Evolutionary conservation across 805 yeast genomes (phyloP), one percentile per base, ranked within the genome.

Genomic region (Candida namnaoensis): DNA sequence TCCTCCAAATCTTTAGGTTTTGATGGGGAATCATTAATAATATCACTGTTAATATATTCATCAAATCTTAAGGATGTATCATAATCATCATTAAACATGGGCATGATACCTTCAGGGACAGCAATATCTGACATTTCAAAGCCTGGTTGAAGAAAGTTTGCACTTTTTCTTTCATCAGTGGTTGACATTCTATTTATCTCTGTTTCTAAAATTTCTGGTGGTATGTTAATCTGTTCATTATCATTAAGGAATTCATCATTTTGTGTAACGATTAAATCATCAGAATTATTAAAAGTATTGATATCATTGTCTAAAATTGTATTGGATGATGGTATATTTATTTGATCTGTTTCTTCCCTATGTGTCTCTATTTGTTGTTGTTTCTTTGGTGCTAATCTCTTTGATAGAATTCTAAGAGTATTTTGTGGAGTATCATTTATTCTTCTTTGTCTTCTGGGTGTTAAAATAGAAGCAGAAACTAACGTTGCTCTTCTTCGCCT

Each of bases 61-160:
- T 32, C 34, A 14, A 13, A 32, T 32, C 30, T 27, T 27, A 27
- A 27, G 30, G 30, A 11, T 9, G 30, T 27, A 9, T 27, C 30
- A 7, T 33, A 19, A 19, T 19, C 26, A n/a, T 39, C 35, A 13
- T 30, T 15, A n/a, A 6, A 26, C 19, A 47, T 51, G 5, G 48
- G 51, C 47, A 53, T 51, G 2, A 54, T 38, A n/a, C 56, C 59
- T 33, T 48, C 50, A 2, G 59, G 59, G 8, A 51, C 42, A 3
- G 54, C 59, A 38, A 54, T 45, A 38, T 53, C 59, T 5, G 57
- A 51, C 34, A 45, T 42, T 11, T 9, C 11, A 27, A 27, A 27
- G 2, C 30, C 30, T 9, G 30, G 30, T 11, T 27, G 30, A 27
- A 27, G 30, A 27, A 27, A 27, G 8, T 11, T 11, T 9, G 30